Percentiles rank a stretch among this genome's conserved stretches.
These are phyloP conservation scores for Aspergillus sp. DNA, from an alignment of 2,329 filamentous ascomycete genomes.

Conservation along the genomic window DNA sequence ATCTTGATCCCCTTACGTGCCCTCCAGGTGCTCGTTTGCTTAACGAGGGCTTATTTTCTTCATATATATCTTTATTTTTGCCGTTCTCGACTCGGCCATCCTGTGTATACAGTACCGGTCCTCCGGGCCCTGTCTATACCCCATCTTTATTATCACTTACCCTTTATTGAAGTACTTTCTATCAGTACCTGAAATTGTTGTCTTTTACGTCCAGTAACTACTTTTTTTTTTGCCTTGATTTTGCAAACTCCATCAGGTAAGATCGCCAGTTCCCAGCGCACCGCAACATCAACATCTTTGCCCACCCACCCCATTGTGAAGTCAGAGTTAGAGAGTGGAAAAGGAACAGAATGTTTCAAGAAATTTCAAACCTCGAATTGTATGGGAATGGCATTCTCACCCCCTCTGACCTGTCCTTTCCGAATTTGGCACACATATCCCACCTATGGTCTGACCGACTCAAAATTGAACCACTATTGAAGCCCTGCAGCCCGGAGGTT, in stretches of 20 bases:
- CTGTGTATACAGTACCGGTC: neutral
- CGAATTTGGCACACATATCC: neutral
- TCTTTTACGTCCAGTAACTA: neutral
- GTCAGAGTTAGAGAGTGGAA: neutral
- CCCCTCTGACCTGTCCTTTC: neutral
- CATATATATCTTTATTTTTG: constrained; percentile 1
- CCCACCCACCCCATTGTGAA: neutral
- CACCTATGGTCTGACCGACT: neutral
- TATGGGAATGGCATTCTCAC: neutral
- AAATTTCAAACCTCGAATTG: neutral
- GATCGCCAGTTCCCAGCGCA: neutral
- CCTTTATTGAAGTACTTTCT: neutral
- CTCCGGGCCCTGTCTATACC: constrained; percentile 3
- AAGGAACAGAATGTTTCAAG: neutral
- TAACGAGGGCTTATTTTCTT: neutral
- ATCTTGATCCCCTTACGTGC: constrained; percentile 22
- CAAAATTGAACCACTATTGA: neutral
- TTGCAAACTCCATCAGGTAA: constrained; percentile 5
- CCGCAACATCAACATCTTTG: neutral
- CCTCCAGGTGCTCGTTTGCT: constrained; percentile 11
- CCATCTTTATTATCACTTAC: neutral
- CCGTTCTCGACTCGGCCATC: neutral
- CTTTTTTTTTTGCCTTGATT: neutral
- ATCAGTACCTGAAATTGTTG: neutral
- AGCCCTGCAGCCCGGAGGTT: neutral